Percentiles rank a stretch among this genome's conserved stretches.
These are phyloP conservation scores for Penicillium psychrosexuale DNA, from an alignment of 2,329 filamentous ascomycete genomes.

Conservation along the genomic window DNA sequence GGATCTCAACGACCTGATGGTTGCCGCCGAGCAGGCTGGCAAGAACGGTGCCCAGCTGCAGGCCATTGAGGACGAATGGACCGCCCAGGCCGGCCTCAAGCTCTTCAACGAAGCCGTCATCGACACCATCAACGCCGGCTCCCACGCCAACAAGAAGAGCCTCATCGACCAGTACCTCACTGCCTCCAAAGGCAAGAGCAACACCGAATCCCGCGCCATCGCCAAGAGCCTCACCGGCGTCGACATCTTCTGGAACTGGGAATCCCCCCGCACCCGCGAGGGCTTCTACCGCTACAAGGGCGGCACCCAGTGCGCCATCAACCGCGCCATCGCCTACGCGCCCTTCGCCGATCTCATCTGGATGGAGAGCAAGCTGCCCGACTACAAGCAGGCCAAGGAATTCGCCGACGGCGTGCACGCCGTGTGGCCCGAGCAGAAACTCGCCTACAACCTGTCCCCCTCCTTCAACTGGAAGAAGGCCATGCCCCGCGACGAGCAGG, in stretches of 20 bases:
- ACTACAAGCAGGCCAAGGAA: slow-evolving; percentile 84
- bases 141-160: slow-evolving; percentile 63
- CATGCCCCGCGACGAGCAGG: slow-evolving; percentile 86
- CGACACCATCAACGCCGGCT: slow-evolving; percentile 70
- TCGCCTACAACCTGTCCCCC: slow-evolving; percentile 96
- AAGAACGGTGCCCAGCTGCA: slow-evolving; percentile 80
- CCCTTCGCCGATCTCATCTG: slow-evolving; percentile 95
- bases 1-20: slow-evolving; percentile 87
- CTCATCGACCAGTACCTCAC: slow-evolving; percentile 65
- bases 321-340: slow-evolving; percentile 85
- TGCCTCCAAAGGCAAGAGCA: slow-evolving; percentile 76
- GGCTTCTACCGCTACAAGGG: slow-evolving; percentile 93
- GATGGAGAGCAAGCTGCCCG: slow-evolving; percentile 98
- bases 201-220: slow-evolving; percentile 74
- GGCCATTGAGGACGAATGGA: slow-evolving; percentile 89
- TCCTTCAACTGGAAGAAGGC: slow-evolving; percentile 99
- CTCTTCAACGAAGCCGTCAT: slow-evolving; percentile 88
- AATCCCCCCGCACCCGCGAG: slow-evolving; percentile 85
- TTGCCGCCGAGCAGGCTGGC: slow-evolving; percentile 74
- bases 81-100: slow-evolving; percentile 71
- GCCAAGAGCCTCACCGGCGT: slow-evolving; percentile 73
- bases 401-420: slow-evolving; percentile 93
- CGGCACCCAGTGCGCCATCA: slow-evolving; percentile 85
- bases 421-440: slow-evolving; percentile 93
- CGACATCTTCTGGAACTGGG: slow-evolving; percentile 93